phyloP scores from a whole-genome alignment of 2,329 filamentous ascomycete species.

The Stagonosporopsis chrysanthemi region DNA sequence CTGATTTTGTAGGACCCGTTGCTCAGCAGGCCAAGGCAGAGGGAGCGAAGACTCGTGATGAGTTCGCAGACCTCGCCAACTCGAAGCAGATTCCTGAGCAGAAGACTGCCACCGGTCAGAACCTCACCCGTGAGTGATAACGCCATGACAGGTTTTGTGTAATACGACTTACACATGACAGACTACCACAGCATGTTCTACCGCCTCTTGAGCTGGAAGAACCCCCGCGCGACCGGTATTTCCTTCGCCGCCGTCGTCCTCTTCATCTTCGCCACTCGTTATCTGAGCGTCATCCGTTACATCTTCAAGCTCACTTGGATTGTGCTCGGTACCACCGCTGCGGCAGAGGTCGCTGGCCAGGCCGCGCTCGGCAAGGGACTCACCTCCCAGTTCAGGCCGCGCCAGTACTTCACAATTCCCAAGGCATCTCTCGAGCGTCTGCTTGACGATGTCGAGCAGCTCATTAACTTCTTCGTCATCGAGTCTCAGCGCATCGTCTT shows the following conservation, averaged over 20 bases:
- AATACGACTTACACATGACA: conserved; percentile 37
- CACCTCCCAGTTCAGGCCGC: conserved; percentile 67
- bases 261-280: conserved; percentile 69
- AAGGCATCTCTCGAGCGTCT: conserved; percentile 69
- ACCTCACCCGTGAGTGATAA: conserved; percentile 63
- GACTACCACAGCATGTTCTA: conserved; percentile 74
- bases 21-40: conserved; percentile 65
- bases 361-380: conserved; percentile 65
- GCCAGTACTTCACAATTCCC: conserved; percentile 71
- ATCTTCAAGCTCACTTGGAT: conserved; percentile 67
- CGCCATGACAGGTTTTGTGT: background rate
- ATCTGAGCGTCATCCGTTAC: conserved; percentile 68
- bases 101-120: conserved; percentile 66
- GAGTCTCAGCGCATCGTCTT: conserved; percentile 72
- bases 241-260: conserved; percentile 63
- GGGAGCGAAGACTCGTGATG: conserved; percentile 62
- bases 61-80: conserved; percentile 66
- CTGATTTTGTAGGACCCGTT: conserved; percentile 58
- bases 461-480: conserved; percentile 73
- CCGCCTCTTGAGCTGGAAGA: conserved; percentile 71
- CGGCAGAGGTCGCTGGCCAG: conserved; percentile 65
- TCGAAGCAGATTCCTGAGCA: conserved; percentile 61
- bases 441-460: conserved; percentile 68
- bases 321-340: conserved; percentile 65
- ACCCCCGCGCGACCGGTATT: conserved; percentile 69